Evolutionary conservation across 176 grass and related monocot genomes (phyloP), one percentile per base, ranked within the genome.

Genomic region (Carex pumila): DNA sequence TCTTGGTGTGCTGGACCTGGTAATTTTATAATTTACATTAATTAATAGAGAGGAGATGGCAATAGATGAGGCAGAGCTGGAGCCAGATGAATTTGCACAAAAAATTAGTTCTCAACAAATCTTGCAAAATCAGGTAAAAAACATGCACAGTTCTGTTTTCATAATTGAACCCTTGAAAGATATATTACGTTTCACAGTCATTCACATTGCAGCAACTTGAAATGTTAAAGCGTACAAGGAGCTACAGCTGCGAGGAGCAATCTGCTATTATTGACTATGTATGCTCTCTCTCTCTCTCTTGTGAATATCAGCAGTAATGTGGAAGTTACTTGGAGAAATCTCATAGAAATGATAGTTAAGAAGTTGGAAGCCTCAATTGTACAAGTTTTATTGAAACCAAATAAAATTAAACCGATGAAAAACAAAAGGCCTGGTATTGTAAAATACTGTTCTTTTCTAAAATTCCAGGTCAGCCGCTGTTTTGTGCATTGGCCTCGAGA

Each of bases 21-120:
- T 76, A 76, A 54, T 55, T 86, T 61, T 83, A 81, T 59, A 39
- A 59, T 53, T 30, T 81, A 77, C 34, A 41, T 81, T 61, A 75
- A 86, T 88, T 86, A 49, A 84, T 61, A 97, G 91, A 88, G 94
- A 97, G 88, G 91, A 97, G 82, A 90, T 90, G 52, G 89, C 91
- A 81, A 97, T 93, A 87, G 91, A 97, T 88, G 89, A 97, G 84
- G 91, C 89, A 14, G 94, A 97, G 84, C 86, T 93, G 85, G 83
- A 85, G 15, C 81, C 83, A 71, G 61, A 83, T 88, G 91, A 91
- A 18, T 90, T 93, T 64, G 65, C 76, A 52, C 91, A 90, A 84
- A 97, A 97, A 83, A 71, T 92, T 39, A 70, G 65, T 30, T 71
- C 60, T 86, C 89, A 91, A 69, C 85, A 90, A 45, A 81, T 85